phyloP scores from a whole-genome alignment of 192 early-diverging fungal species.

The Backusella macrospora region DNA sequence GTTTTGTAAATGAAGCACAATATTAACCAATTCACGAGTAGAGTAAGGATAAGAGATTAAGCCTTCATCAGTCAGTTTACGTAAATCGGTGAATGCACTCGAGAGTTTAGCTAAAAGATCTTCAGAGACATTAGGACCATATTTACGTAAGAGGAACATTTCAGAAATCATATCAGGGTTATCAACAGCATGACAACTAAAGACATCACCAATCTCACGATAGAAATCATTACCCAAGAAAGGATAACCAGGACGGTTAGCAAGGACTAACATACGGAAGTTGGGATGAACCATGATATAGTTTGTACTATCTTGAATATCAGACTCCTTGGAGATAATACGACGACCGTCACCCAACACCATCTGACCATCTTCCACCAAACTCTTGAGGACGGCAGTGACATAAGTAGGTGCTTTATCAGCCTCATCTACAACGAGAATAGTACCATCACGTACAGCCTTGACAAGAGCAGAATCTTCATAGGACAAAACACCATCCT shows the following conservation, averaged over 20 bases:
- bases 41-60: constrained; percentile 83
- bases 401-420: constrained; percentile 84
- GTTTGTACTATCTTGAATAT: constrained; percentile 42
- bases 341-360: constrained; percentile 74
- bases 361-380: constrained; percentile 82
- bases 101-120: constrained; percentile 67
- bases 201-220: constrained; percentile 78
- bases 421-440: constrained; percentile 81
- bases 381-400: constrained; percentile 71
- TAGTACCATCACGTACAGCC: constrained; percentile 51
- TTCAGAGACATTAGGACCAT: constrained; percentile 72
- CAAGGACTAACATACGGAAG: constrained; percentile 84
- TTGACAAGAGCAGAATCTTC: constrained; percentile 70
- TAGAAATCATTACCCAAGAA: constrained; percentile 87
- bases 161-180: constrained; percentile 80
- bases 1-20: constrained; percentile 74
- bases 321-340: constrained; percentile 56
- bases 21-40: constrained; percentile 76
- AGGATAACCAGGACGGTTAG: constrained; percentile 79
- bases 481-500: constrained; percentile 68
- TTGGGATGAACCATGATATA: constrained; percentile 62
- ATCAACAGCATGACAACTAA: constrained; percentile 73
- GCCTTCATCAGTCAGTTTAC: constrained; percentile 72
- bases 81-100: constrained; percentile 71
- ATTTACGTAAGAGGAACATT: constrained; percentile 68